These are phyloP conservation scores for Phylloporus arenicola DNA, from an alignment of 768 basidiomycete species.

Conservation along the genomic window DNA sequence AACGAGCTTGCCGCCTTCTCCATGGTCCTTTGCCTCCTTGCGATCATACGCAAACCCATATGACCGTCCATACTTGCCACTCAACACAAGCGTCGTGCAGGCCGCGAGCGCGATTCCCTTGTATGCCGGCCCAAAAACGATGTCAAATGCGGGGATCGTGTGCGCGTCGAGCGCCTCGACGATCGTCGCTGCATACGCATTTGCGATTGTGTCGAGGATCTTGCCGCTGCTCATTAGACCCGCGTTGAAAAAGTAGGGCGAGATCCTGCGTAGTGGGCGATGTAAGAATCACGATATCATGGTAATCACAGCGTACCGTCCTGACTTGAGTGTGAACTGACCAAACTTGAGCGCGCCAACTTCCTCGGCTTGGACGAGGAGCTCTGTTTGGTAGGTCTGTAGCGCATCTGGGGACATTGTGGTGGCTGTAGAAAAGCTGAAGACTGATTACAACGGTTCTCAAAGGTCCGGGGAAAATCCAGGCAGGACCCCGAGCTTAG, in stretches of 20 bases:
- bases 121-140: constrained; percentile 95
- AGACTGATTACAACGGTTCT: no score
- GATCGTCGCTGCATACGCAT: constrained; percentile 82
- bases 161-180: constrained; percentile 36
- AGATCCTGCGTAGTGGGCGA: constrained; percentile 44
- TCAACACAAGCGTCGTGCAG: constrained; percentile 70
- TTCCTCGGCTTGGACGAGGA: constrained; percentile 64
- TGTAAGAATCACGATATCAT: background rate
- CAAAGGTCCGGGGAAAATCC: no score
- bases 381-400: constrained; percentile 50
- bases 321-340: constrained; percentile 89
- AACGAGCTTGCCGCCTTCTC: constrained; percentile 89
- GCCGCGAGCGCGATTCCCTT: constrained; percentile 95
- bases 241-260: constrained; percentile 98
- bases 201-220: constrained; percentile 68
- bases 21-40: constrained; percentile 94
- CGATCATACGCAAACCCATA: constrained; percentile 90
- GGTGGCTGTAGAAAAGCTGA: background rate
- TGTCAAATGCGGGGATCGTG: constrained; percentile 52
- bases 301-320: constrained; percentile 54
- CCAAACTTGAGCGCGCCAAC: constrained; percentile 85
- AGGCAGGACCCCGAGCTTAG: no score
- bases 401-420: constrained; percentile 28
- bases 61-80: constrained; percentile 54
- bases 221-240: constrained; percentile 81